A percentile compares a stretch with the other conserved stretches of the same genome.
These are phyloP conservation scores for Salix viminalis DNA, from an alignment of 345 rosid genomes.

Conservation along the genomic window DNA sequence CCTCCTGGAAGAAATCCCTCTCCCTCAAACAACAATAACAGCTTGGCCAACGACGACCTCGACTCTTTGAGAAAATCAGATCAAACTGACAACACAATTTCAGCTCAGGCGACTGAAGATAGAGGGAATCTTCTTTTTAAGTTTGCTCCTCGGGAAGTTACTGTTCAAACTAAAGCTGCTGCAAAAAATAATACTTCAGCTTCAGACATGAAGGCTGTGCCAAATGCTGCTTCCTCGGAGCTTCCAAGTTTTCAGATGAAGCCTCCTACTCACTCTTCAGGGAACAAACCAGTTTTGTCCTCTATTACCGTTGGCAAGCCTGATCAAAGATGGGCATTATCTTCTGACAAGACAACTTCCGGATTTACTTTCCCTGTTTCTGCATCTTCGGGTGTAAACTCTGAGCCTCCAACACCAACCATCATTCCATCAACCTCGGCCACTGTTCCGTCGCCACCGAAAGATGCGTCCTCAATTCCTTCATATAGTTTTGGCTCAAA, in stretches of 20 bases:
- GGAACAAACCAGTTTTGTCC: constrained; percentile 53
- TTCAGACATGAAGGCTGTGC: constrained; percentile 27
- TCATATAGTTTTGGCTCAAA: constrained; percentile 54
- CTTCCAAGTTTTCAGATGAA: constrained; percentile 31
- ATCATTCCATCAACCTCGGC: constrained; percentile 43
- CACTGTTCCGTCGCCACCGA: constrained; percentile 21
- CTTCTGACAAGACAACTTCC: constrained; percentile 39
- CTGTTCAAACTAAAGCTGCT: constrained; percentile 23
- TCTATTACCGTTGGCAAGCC: constrained; percentile 55
- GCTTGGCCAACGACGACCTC: constrained; percentile 24
- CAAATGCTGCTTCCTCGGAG: constrained; percentile 27
- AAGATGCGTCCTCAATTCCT: constrained; percentile 23
- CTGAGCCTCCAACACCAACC: constrained; percentile 89
- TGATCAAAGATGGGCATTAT: constrained; percentile 39
- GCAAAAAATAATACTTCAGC: constrained; percentile 26
- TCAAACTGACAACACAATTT: constrained; percentile 25
- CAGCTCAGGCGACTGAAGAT: constrained; percentile 34
- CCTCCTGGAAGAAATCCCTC: constrained; percentile 46
- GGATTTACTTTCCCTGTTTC: constrained; percentile 76
- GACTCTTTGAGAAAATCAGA: constrained; percentile 21
- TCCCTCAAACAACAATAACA: constrained; percentile 33
- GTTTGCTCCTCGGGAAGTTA: constrained; percentile 25
- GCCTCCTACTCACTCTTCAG: constrained; percentile 42
- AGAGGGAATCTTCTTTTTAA: constrained; percentile 29
- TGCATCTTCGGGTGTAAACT: constrained; percentile 39